Evolutionary conservation across 345 rosid species (phyloP).

Genomic region (Arabidopsis arenosa): DNA sequence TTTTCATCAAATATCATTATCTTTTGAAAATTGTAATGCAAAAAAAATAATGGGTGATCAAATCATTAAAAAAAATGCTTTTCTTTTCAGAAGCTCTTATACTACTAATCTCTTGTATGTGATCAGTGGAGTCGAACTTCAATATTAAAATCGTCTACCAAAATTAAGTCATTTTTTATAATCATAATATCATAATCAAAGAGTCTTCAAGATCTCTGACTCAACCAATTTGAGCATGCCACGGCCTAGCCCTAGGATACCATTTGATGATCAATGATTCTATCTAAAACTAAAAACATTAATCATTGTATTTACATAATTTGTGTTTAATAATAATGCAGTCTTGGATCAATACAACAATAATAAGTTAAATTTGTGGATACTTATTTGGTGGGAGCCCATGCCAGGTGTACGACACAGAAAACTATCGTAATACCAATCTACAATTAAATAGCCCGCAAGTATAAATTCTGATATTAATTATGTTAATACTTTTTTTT

Average conservation of each 20-base stretch:
- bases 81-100: neutral
- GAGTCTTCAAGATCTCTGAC: slow-evolving; percentile 16
- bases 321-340: slow-evolving; percentile 39
- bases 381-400: slow-evolving; percentile 41
- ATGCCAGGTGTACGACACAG: slow-evolving; percentile 36
- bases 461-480: too few relatives aligned
- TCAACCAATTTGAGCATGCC: slow-evolving; percentile 20
- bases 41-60: neutral
- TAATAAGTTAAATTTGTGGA: slow-evolving; percentile 31
- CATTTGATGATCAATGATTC: slow-evolving; percentile 31
- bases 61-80: neutral
- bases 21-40: neutral
- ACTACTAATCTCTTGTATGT: too few relatives aligned
- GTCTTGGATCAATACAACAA: slow-evolving; percentile 43
- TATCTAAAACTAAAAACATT: slow-evolving; percentile 22
- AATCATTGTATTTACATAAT: slow-evolving; percentile 32
- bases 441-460: neutral
- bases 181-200: neutral
- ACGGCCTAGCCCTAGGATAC: slow-evolving; percentile 32
- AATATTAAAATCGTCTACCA: neutral
- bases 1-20: neutral
- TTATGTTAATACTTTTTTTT: too few relatives aligned
- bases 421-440: slow-evolving; percentile 19
- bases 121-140: neutral
- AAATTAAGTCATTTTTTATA: neutral